A percentile compares a stretch with the other conserved stretches of the same genome.
Conservation (phyloP, 169 alveolate genomes). For the Plasmodium cynomolgi region DNA sequence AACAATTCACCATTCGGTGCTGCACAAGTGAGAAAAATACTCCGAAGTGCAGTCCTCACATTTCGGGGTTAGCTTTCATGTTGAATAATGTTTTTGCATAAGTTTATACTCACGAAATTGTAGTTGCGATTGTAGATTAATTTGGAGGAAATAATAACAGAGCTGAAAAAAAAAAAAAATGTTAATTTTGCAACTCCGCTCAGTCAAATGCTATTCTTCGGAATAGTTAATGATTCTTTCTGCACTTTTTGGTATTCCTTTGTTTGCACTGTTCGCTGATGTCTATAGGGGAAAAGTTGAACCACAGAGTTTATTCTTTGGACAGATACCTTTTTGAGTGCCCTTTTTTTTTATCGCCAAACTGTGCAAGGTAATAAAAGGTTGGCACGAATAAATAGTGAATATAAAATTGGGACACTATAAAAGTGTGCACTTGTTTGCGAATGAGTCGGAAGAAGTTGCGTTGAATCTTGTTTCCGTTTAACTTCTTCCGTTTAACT, state of each 20-base stretch:
- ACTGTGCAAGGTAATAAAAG: too few species aligned
- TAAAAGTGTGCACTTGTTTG: not conserved
- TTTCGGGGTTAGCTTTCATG: not conserved
- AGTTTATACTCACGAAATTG: not conserved
- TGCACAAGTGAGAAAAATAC: not conserved
- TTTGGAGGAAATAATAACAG: not conserved
- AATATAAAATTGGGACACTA: too few species aligned
- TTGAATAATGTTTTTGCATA: not conserved
- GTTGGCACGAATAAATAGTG: not conserved
- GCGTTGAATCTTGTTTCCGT: not conserved
- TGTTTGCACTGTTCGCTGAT: too few species aligned
- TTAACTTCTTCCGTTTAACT: not conserved
- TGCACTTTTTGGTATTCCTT: too few species aligned
- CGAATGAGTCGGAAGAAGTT: not conserved
- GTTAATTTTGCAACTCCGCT: not conserved
- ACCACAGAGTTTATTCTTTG: too few species aligned
- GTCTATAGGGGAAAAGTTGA: too few species aligned
- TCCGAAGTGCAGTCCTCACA: not conserved
- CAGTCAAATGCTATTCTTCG: not conserved
- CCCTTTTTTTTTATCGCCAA: too few species aligned
- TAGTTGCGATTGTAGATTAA: not conserved
- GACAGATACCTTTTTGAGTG: too few species aligned
- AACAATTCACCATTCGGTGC: not conserved
- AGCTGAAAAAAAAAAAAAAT: not conserved
- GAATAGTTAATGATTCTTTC: not conserved